Base-by-base conservation (phyloP, 352 stramenopile species). In the Phytophthora fragariaefolia region DNA sequence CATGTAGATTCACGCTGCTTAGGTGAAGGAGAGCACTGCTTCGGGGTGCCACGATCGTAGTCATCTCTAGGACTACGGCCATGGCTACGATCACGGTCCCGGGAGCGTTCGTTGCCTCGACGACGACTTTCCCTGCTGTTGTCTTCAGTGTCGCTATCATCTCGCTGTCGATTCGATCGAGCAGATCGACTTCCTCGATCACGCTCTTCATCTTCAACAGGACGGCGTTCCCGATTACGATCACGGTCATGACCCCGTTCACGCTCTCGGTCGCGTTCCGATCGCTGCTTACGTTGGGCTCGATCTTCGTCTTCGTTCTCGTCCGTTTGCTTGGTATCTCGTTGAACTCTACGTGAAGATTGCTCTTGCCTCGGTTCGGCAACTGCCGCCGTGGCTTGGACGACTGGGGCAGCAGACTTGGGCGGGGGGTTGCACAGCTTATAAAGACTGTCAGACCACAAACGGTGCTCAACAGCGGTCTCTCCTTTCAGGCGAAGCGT, bases 361-460 rank as follows among this genome's bases (percentile, higher is more conserved):
- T 40, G 56, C 24, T 71, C 55, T 4, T 58, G 40, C 38, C 54
- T 57, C 27, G 68, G 53, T 48, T 66, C 38, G 15, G 53, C 20
- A 13, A 24, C 40, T 66, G 58, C 9, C 20, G 62, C 20, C 26
- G 60, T 30, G 48, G 54, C 48, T 26, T 54, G 38, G 4, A 55
- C 45, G 9, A 67, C 27, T 6, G 40, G 28, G 57, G 27, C 36
- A 13, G 55, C 60, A 46, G 66, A 46, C 28, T 71, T 69, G 17
- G 58, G 45, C 28, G 73, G 65, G 12, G 80, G 76, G 49, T 89
- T 90, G 62, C 84, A 92, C 6, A 95, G 66, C 9, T 76, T 82
- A 32, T 91, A 85, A 23, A 95, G 73, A 69, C 86, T 95, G 52
- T 95, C 85, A 3, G 83, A 87, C 87, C 87, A 95, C 10, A 95